phyloP scores from a whole-genome alignment of 2,329 filamentous ascomycete genomes.

The Fusarium sp. region DNA sequence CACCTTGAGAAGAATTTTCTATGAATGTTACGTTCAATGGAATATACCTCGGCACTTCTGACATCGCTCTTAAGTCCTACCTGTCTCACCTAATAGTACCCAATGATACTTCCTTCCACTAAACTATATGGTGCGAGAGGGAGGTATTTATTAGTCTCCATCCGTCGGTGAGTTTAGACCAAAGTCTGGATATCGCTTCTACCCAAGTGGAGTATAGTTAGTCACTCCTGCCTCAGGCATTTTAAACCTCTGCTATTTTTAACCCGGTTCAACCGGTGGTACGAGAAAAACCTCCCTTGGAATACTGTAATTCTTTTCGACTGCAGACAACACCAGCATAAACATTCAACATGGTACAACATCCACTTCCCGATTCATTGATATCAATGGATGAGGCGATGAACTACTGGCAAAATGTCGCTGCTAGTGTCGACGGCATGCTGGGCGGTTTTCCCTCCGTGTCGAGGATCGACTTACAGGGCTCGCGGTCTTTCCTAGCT shows the following conservation, averaged over 20 bases:
- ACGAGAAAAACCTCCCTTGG: background rate
- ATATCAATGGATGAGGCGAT: background rate
- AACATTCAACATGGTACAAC: background rate
- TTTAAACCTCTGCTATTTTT: background rate
- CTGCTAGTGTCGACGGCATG: background rate
- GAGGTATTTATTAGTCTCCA: background rate
- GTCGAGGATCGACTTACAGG: background rate
- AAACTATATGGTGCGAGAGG: background rate
- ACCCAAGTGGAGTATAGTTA: background rate
- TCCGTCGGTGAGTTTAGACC: background rate
- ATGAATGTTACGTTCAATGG: fast-evolving
- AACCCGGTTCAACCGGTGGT: background rate
- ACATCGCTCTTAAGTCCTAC: background rate
- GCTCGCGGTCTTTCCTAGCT: background rate
- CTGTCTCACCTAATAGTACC: background rate
- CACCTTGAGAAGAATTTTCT: background rate
- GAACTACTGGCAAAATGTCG: background rate
- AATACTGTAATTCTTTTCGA: background rate
- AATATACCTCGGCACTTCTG: background rate
- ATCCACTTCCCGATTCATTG: background rate
- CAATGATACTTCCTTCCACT: background rate
- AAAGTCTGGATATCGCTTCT: background rate
- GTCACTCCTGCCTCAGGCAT: background rate
- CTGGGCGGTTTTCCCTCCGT: background rate
- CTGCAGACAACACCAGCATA: background rate